These are phyloP conservation scores for Gossypium gossypioides DNA, from an alignment of 441 rosid genomes.

Conservation along the genomic window DNA sequence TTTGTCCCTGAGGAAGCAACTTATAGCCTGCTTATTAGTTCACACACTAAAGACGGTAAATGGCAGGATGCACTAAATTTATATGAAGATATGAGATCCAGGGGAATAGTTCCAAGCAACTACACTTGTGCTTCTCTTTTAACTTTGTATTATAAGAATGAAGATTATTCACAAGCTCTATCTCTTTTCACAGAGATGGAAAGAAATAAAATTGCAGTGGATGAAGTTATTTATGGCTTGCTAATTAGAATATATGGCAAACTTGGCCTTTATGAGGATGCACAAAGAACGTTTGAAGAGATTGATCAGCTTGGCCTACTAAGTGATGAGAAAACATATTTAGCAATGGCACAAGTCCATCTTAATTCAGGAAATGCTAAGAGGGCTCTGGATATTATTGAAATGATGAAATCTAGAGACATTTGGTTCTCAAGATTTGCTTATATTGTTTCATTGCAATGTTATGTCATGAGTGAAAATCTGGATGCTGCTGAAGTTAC, in stretches of 20 bases:
- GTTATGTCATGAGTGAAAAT: conserved; percentile 54
- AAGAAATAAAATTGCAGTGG: conserved; percentile 43
- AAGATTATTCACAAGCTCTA: conserved; percentile 71
- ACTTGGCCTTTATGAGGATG: conserved; percentile 76
- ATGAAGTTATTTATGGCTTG: conserved; percentile 82
- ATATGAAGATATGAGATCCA: conserved; percentile 64
- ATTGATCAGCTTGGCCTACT: conserved; percentile 46
- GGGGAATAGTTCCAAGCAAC: conserved; percentile 64
- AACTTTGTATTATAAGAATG: conserved; percentile 56
- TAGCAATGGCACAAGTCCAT: conserved; percentile 89
- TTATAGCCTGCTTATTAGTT: conserved; percentile 59
- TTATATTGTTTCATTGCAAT: conserved; percentile 71
- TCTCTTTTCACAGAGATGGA: conserved; percentile 81
- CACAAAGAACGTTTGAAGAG: conserved; percentile 60
- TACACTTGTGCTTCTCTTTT: conserved; percentile 91
- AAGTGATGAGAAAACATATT: conserved; percentile 69
- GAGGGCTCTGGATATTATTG: conserved; percentile 55
- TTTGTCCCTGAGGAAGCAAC: conserved; percentile 73
- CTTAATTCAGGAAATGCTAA: conserved; percentile 51
- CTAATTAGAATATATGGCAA: conserved; percentile 84
- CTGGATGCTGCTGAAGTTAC: conserved; percentile 63
- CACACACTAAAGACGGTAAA: conserved; percentile 40
- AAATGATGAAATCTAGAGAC: conserved; percentile 57
- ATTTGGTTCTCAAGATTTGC: conserved; percentile 71
- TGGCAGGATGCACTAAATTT: conserved; percentile 51